Conservation (phyloP, 2,329 filamentous ascomycete genomes). For the Xylariaceae sp. region DNA sequence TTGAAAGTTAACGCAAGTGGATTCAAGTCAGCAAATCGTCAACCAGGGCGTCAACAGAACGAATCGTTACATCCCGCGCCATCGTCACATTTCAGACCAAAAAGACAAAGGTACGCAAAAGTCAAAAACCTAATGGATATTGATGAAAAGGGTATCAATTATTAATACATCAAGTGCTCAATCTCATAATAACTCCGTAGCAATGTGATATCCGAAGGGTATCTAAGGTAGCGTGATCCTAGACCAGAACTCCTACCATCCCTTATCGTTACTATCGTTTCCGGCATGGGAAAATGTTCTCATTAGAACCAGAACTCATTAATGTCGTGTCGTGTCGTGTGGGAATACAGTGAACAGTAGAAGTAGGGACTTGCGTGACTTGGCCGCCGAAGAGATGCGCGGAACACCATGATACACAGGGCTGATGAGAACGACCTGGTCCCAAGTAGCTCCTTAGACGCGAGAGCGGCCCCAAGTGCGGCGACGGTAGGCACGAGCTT, state of each 20-base stretch:
- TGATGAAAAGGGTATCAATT: slow-evolving; percentile 12
- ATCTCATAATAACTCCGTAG: neutral
- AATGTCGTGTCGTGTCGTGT: no score
- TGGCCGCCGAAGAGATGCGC: neutral
- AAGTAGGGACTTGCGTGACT: neutral
- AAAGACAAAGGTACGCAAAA: no score
- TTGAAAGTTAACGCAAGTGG: no score
- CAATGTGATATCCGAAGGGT: neutral
- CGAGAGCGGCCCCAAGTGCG: slow-evolving; percentile 33
- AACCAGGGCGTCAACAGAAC: no score
- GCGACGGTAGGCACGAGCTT: slow-evolving; percentile 37
- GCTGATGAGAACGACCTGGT: neutral
- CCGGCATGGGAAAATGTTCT: neutral
- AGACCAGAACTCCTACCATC: neutral
- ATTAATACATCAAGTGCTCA: neutral
- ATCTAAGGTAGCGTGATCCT: neutral
- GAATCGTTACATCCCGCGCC: no score
- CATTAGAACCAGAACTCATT: no score
- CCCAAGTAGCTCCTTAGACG: slow-evolving; percentile 27
- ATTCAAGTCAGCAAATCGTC: no score
- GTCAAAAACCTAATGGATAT: no score
- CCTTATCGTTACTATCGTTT: neutral
- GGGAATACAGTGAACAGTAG: no score
- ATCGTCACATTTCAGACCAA: no score
- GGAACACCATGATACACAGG: neutral